Evolutionary conservation across 2,329 filamentous ascomycete species (phyloP).

Genomic region (Aureobasidium sp.): DNA sequence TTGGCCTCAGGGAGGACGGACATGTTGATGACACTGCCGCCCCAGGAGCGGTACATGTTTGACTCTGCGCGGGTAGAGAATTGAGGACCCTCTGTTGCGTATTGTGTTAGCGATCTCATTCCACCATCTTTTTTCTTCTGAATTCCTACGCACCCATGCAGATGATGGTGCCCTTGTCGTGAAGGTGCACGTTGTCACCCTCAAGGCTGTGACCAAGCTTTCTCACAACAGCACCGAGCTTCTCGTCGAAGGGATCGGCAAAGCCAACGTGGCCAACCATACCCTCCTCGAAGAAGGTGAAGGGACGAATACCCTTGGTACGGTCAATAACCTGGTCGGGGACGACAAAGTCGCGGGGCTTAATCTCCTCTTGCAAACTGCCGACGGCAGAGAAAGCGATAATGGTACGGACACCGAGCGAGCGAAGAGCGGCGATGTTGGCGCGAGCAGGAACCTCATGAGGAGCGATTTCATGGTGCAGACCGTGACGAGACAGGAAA

Average conservation of each 20-base stretch:
- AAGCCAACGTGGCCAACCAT: constrained; percentile 93
- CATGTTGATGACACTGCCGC: constrained; percentile 97
- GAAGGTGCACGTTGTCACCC: constrained; percentile 77
- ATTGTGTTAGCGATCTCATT: background rate
- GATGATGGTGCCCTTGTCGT: constrained; percentile 76
- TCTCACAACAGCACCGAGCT: constrained; percentile 68
- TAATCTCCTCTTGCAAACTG: constrained; percentile 83
- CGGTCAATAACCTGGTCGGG: constrained; percentile 96
- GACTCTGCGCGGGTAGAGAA: constrained; percentile 96
- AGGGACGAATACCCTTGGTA: constrained; percentile 88
- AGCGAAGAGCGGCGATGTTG: constrained; percentile 95
- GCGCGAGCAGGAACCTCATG: constrained; percentile 92
- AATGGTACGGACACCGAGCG: constrained; percentile 80
- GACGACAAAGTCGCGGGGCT: constrained; percentile 92
- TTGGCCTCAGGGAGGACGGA: constrained; percentile 91
- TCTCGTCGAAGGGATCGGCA: constrained; percentile 85
- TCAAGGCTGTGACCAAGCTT: constrained; percentile 69
- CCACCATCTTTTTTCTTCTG: background rate
- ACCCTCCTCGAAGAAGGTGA: constrained; percentile 91
- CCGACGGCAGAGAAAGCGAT: constrained; percentile 95
- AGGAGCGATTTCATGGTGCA: constrained; percentile 81
- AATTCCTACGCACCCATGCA: constrained; percentile 69
- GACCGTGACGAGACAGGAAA: constrained; percentile 88
- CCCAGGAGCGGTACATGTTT: constrained; percentile 90
- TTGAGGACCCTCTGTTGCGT: constrained; percentile 80